Conservation (phyloP, 768 basidiomycete genomes). For the Cystofilobasidium capitatum region DNA sequence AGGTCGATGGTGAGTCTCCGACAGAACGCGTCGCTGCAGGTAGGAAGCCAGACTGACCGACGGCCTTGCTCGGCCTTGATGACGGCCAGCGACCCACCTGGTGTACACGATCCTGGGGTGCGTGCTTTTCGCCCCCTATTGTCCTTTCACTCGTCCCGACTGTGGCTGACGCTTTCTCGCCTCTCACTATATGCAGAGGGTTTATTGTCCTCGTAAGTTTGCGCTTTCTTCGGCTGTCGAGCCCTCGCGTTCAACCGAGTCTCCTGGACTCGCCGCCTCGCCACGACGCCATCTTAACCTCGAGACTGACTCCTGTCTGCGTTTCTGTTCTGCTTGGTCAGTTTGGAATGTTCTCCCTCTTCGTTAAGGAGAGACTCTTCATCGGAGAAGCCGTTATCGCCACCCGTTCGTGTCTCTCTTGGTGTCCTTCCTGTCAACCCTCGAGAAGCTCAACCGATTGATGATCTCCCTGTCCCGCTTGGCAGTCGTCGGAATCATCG, state of each 20-base stretch:
- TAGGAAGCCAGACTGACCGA: background rate
- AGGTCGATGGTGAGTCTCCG: slow-evolving; percentile 22
- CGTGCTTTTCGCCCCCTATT: background rate
- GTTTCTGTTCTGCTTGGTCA: slow-evolving; percentile 34
- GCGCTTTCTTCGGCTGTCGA: background rate
- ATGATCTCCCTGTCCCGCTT: slow-evolving; percentile 34
- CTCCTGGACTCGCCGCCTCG: background rate
- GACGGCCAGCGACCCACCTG: slow-evolving; percentile 54
- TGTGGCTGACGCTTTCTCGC: slow-evolving; percentile 28
- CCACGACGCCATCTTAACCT: background rate
- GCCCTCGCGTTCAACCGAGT: background rate
- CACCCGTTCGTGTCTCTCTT: slow-evolving; percentile 72
- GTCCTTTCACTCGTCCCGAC: slow-evolving; percentile 9
- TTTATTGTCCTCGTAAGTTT: slow-evolving; percentile 63
- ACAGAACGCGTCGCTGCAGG: background rate
- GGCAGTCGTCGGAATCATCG: slow-evolving; percentile 35
- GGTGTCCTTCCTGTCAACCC: background rate
- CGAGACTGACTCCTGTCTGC: background rate
- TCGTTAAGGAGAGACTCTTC: slow-evolving; percentile 83
- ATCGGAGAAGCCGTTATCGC: slow-evolving; percentile 96
- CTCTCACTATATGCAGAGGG: slow-evolving; percentile 36
- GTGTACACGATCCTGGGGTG: slow-evolving; percentile 63
- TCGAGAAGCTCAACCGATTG: background rate
- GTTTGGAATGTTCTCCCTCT: slow-evolving; percentile 92
- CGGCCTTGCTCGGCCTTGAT: background rate